These are phyloP conservation scores for Pseudogymnoascus sp. DNA, from an alignment of 2,329 filamentous ascomycete species.

Conservation along the genomic window DNA sequence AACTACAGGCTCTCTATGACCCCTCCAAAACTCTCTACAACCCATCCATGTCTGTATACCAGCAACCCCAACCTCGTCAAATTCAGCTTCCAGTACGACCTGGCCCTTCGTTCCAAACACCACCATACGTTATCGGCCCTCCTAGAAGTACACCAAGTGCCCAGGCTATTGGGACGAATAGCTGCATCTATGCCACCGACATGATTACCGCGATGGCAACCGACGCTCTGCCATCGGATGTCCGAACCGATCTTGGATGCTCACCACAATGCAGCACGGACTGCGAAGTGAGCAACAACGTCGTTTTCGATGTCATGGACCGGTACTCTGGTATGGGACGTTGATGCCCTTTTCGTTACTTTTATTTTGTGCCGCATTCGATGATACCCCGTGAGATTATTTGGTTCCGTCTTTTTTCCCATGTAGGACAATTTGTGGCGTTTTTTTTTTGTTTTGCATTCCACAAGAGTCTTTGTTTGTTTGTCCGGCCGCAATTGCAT, in stretches of 20 bases:
- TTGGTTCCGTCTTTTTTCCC: background rate
- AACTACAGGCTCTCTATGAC: background rate
- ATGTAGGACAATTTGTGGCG: constrained; percentile 2
- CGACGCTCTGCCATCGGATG: constrained; percentile 29
- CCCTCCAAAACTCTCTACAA: background rate
- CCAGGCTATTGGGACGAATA: constrained; percentile 18
- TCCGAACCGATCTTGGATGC: constrained; percentile 37
- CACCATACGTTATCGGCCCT: background rate
- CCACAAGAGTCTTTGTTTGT: constrained; percentile 2
- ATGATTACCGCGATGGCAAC: constrained; percentile 39
- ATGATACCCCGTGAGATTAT: constrained; percentile 7
- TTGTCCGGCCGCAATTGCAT: background rate
- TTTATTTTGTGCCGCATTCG: background rate
- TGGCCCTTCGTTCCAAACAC: background rate
- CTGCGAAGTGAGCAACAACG: constrained; percentile 37
- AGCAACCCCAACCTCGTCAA: background rate
- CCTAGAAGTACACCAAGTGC: background rate
- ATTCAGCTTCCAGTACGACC: constrained; percentile 2
- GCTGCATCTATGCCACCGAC: constrained; percentile 35
- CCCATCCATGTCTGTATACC: background rate
- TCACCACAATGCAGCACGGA: constrained; percentile 26
- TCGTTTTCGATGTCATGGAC: constrained; percentile 40
- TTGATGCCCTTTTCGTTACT: background rate
- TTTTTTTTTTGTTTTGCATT: background rate
- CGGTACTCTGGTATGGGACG: constrained; percentile 30